Evolutionary conservation across 208 protist species (phyloP), one percentile per base, ranked within the genome.

Genomic region (Herpetomonas muscarum): DNA sequence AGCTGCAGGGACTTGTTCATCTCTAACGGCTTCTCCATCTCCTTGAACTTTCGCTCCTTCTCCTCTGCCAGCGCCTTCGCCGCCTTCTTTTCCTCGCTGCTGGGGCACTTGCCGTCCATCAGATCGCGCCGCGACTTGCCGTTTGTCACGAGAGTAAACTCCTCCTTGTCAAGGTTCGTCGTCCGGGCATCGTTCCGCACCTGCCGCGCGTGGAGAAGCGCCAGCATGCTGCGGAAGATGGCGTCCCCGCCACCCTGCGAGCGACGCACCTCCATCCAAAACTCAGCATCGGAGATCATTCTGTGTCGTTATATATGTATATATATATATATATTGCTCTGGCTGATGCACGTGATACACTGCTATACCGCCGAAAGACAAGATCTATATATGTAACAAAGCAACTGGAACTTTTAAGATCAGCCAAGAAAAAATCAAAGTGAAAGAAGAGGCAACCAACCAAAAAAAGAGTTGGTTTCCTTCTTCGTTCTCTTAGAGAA

Each of bases 251-350:
- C 65, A 25, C 66, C 70, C 25, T 79, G 65, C 31, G 68, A 59
- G 36, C 81, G 81, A 46, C 87, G 72, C 22, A 65, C 70, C 51
- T 90, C 80, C 28, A 84, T 77, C 84, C 87, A 94, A 52, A 94
- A 94, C 55, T 94, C 83, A 1, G 80, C 81, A 78, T 94, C 87
- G 1, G 69, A 62, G 59, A 93, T 93, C 87, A 93, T 93, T 55
- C 7, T 48, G 55, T 22, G 17, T 65, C 21, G 6, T 54, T 24
- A 49, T 6, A 49, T 7, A 37, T 10, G 6, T 34, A 7, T 55
- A 30, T 30, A 55, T 30, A 37, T 55, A 55, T 55, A 25, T 56
- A 26, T 56, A 24, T 56, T 3, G 47, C 47, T 36, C n/a, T n/a
- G n/a, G n/a, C n/a, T n/a, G n/a, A n/a, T n/a, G n/a, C n/a, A n/a